phyloP scores from a whole-genome alignment of 441 rosid genomes.

The Euphorbia corollata region DNA sequence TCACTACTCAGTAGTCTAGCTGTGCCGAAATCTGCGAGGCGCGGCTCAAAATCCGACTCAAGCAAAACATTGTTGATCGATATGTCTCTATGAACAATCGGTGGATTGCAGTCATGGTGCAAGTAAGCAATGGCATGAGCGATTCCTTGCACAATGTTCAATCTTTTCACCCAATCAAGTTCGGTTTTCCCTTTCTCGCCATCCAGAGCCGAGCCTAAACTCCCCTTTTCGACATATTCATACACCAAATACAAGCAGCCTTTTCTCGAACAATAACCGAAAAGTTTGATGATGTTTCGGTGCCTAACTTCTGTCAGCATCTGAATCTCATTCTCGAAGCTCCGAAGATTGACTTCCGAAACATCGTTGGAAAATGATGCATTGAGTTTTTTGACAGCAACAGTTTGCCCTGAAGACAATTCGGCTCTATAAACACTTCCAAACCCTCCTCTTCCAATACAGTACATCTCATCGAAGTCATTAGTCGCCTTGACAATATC shows the following conservation, averaged over 20 bases:
- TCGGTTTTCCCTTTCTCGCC: neutral
- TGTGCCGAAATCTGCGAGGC: conserved; percentile 56
- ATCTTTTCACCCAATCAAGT: neutral
- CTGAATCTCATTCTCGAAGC: conserved; percentile 56
- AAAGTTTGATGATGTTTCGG: too few relatives aligned
- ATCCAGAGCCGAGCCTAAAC: neutral
- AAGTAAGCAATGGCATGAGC: conserved; percentile 38
- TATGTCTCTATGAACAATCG: conserved; percentile 54
- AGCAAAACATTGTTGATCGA: conserved; percentile 46
- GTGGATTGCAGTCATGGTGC: conserved; percentile 54
- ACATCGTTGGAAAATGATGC: conserved; percentile 32
- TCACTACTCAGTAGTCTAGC: too few relatives aligned
- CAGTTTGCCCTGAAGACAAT: conserved; percentile 37
- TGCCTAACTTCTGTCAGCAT: conserved; percentile 17
- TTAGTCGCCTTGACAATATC: conserved; percentile 53
- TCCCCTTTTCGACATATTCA: neutral
- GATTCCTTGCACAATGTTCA: neutral
- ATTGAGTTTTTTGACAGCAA: conserved; percentile 54
- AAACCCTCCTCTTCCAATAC: conserved; percentile 64
- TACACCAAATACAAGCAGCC: too few relatives aligned
- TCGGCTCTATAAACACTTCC: conserved; percentile 57
- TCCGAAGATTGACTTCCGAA: conserved; percentile 31
- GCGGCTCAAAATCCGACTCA: conserved; percentile 41
- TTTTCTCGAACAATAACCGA: too few relatives aligned
- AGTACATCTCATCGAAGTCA: conserved; percentile 40